phyloP scores from a whole-genome alignment of 345 rosid genomes.

The Turnera subulata region DNA sequence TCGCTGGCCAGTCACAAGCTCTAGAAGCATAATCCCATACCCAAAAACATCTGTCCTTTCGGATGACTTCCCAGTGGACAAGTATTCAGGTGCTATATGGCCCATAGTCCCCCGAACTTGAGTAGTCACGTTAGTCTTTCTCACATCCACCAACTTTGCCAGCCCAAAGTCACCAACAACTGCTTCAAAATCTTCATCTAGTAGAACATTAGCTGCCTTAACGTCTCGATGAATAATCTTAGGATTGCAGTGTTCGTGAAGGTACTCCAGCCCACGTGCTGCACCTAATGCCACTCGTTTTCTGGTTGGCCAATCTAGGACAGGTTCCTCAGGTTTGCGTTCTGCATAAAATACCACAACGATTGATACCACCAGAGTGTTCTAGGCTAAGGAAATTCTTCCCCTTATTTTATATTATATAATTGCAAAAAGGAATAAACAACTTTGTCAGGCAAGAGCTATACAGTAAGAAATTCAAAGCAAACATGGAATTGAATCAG shows the following conservation, averaged over 20 bases:
- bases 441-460: no score
- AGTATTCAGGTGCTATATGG: conserved; percentile 94
- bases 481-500: no score
- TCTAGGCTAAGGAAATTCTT: no score
- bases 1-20: conserved; percentile 99
- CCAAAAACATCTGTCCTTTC: conserved; percentile 98
- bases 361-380: no score
- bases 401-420: no score
- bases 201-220: conserved; percentile 91
- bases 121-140: conserved; percentile 82
- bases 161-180: conserved; percentile 98
- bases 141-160: conserved; percentile 92
- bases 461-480: no score
- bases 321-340: conserved; percentile 70
- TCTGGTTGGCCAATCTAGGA: conserved; percentile 77
- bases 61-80: conserved; percentile 95
- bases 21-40: conserved; percentile 89
- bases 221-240: conserved; percentile 97
- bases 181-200: conserved; percentile 94
- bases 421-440: no score
- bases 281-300: conserved; percentile 85
- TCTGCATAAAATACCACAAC: conserved; percentile 50
- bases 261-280: conserved; percentile 95
- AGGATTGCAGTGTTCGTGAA: conserved; percentile 94
- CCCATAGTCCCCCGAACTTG: conserved; percentile 99